Evolutionary conservation across 306 rosid species (phyloP).

Genomic region (Parietaria judaica): DNA sequence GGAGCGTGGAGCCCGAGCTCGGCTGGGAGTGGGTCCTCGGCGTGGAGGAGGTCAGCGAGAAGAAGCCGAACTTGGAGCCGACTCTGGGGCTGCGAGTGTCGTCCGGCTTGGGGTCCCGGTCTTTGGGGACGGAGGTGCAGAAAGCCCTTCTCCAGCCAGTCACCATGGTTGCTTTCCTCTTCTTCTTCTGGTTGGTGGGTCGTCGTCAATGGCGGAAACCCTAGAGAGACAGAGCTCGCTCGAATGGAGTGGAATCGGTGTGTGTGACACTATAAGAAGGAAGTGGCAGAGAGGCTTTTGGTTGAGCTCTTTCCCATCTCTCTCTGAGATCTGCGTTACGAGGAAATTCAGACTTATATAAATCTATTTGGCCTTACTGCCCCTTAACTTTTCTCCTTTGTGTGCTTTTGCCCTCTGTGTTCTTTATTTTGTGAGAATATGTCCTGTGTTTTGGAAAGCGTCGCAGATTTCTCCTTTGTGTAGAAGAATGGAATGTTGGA

Average conservation of each 20-base stretch:
- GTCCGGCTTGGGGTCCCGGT: constrained; percentile 30
- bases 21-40: constrained; percentile 58
- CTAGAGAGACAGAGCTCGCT: too few species aligned
- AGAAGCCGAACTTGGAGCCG: constrained; percentile 66
- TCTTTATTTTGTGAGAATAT: too few species aligned
- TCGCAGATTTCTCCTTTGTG: too few species aligned
- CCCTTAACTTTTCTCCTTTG: too few species aligned
- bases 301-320: constrained; percentile 30
- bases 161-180: constrained; percentile 39
- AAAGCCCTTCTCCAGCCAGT: constrained; percentile 95
- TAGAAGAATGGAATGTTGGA: too few species aligned
- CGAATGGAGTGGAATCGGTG: constrained; percentile 24
- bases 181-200: not conserved
- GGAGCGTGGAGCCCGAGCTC: constrained; percentile 45
- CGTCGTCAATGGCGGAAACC: too few species aligned
- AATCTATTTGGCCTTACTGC: too few species aligned
- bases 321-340: constrained; percentile 2
- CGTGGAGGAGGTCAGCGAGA: constrained; percentile 72
- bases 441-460: too few species aligned
- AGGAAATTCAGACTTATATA: too few species aligned
- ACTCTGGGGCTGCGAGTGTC: constrained; percentile 46
- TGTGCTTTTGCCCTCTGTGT: too few species aligned
- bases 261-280: constrained; percentile 3
- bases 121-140: constrained; percentile 74
- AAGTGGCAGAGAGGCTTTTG: constrained; percentile 25